Conservation (phyloP, 305 asterid genomes). For the Fraxinus paxiana region DNA sequence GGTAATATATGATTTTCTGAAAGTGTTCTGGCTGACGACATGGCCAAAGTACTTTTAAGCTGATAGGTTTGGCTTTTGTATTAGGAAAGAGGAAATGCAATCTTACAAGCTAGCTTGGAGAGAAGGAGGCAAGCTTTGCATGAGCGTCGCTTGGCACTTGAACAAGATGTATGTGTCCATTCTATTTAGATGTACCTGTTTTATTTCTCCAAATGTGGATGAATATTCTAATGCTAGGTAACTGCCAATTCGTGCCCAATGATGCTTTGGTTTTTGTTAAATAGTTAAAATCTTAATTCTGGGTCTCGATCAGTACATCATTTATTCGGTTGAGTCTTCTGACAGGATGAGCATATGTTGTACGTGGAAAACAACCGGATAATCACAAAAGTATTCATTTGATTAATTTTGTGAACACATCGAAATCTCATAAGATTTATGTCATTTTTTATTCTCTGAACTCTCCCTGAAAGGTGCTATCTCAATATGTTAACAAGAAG, state of each 20-base stretch:
- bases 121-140: conserved; percentile 88
- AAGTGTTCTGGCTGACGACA: background rate
- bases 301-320: background rate
- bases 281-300: background rate
- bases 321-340: background rate
- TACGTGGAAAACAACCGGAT: background rate
- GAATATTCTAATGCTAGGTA: background rate
- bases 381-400: background rate
- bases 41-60: conserved; percentile 14
- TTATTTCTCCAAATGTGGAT: background rate
- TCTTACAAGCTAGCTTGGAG: conserved; percentile 46
- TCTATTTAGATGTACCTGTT: background rate
- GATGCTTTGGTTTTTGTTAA: background rate
- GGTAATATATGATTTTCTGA: conserved; percentile 36
- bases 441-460: background rate
- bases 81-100: conserved; percentile 96
- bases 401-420: background rate
- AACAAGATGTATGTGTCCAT: conserved; percentile 74
- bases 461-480: background rate
- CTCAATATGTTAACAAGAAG: background rate
- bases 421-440: background rate
- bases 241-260: background rate
- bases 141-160: conserved; percentile 96
- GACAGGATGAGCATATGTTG: background rate
- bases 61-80: conserved; percentile 23